Base-by-base conservation (phyloP, 805 yeast species). In the Hanseniaspora guilliermondii region DNA sequence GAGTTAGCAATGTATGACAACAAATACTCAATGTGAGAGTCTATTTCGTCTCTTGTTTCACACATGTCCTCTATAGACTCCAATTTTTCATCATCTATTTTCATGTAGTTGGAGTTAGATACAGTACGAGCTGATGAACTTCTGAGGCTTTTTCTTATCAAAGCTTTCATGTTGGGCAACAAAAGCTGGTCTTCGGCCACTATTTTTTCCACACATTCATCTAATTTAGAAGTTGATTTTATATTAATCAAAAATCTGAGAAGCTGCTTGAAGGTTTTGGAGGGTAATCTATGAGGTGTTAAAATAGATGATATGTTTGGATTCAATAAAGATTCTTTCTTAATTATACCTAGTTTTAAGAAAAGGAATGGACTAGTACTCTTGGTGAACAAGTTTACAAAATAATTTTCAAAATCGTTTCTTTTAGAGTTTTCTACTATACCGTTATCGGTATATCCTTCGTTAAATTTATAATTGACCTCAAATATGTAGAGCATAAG, bases 1-100 rank as follows among this genome's bases (percentile, higher is more conserved):
- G 81, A 67, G 16, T 80, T 77, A 0, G 82, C 76, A 8, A 77
- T 46, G 61, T 68, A 79, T 38, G 73, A 64, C 19, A 75, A 59
- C 6, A 79, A 64, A 30, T 70, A 64, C 17, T 72, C 75, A 47
- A 75, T 65, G 38, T 65, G 64, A 2, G 57, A 35, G 58, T 75
- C 77, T 14, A 76, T 68, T 27, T 59, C 61, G 6, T 62, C 64
- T 19, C 71, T 59, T 2, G 69, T 49, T 4, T 60, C 59, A 40
- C 46, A 60, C 39, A 53, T 61, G 22, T 59, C 41, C 32, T 57
- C 48, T n/a, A 60, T 64, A 17, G 61, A 64, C 33, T 55, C 56
- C 22, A 48, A 24, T 27, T 47, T 48, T 35, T 47, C 30, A 27
- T 53, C 56, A 35, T 53, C 53, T n/a, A 41, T 16, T 24, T 41